Evolutionary conservation across 768 basidiomycete species (phyloP).

Genomic region (Trametes gibbosa): DNA sequence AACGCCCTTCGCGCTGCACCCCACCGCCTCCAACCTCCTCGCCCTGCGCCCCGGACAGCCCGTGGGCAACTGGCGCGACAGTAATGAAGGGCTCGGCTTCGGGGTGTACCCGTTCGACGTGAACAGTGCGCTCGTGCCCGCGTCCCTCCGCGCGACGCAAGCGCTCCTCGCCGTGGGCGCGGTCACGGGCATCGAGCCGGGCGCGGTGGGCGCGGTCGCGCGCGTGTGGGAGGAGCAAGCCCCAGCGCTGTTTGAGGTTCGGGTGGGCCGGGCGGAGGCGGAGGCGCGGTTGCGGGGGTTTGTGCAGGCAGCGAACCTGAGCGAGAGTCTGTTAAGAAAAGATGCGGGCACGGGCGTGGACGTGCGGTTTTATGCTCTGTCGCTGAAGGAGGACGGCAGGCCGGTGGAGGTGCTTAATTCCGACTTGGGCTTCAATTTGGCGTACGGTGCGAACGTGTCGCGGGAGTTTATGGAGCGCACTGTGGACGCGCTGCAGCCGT

Average conservation of each 20-base stretch:
- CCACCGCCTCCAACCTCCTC: constrained; percentile 33
- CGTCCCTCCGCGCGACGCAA: constrained; percentile 33
- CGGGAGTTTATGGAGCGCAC: constrained; percentile 35
- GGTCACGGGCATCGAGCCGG: constrained; percentile 12
- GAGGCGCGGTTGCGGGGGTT: constrained; percentile 36
- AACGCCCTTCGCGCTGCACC: constrained; percentile 34
- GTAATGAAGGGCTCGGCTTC: constrained; percentile 40
- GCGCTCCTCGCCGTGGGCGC: constrained; percentile 25
- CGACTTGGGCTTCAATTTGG: constrained; percentile 41
- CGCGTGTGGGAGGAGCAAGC: constrained; percentile 38
- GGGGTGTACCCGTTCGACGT: constrained; percentile 46
- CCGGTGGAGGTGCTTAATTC: constrained; percentile 44
- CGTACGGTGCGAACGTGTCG: constrained; percentile 40
- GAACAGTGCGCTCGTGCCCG: constrained; percentile 41
- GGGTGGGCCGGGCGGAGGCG: constrained; percentile 29
- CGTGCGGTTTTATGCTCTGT: constrained; percentile 40
- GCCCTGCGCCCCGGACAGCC: constrained; percentile 38
- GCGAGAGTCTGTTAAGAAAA: constrained; percentile 28
- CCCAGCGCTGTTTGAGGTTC: constrained; percentile 35
- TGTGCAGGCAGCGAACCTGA: constrained; percentile 35
- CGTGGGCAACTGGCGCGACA: constrained; percentile 47
- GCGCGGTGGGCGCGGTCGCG: constrained; percentile 26
- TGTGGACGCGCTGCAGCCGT: constrained; percentile 40
- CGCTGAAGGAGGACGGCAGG: constrained; percentile 36
- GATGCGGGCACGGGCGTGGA: constrained; percentile 12